A percentile compares a stretch with the other conserved stretches of the same genome.
phyloP scores from a whole-genome alignment of 306 rosid genomes.

The Sechiopsis laciniata region DNA sequence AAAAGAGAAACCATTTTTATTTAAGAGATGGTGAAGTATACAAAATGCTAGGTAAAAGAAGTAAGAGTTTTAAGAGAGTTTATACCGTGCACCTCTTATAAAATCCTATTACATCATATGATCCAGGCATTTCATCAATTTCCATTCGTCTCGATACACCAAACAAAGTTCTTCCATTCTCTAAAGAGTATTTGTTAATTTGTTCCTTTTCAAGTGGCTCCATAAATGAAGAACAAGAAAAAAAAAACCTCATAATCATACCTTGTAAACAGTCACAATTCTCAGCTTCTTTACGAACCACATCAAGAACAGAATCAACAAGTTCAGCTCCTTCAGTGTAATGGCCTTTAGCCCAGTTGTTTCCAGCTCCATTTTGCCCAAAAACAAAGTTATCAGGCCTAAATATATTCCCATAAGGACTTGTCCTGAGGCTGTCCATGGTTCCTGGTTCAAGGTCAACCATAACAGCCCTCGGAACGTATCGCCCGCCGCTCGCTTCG shows the following conservation, averaged over 20 bases:
- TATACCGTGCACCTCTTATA: too few relatives aligned
- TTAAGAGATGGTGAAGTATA: too few relatives aligned
- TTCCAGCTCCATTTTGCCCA: conserved; percentile 87
- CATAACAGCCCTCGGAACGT: conserved; percentile 80
- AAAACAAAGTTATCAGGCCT: conserved; percentile 87
- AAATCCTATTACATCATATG: too few relatives aligned
- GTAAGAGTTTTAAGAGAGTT: too few relatives aligned
- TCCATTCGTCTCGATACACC: too few relatives aligned
- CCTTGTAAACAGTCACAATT: conserved; percentile 91
- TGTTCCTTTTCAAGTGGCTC: not conserved
- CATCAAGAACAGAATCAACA: conserved; percentile 86
- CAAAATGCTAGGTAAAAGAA: too few relatives aligned
- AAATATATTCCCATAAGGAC: conserved; percentile 69
- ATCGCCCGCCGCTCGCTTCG: conserved; percentile 77
- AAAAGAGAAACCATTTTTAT: too few relatives aligned
- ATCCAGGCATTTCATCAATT: too few relatives aligned
- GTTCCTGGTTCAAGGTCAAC: conserved; percentile 94
- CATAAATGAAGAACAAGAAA: not conserved
- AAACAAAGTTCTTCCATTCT: not conserved
- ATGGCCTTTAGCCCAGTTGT: conserved; percentile 29
- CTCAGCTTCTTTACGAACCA: conserved; percentile 88
- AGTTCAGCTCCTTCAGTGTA: conserved; percentile 89
- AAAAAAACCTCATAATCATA: conserved; percentile 21
- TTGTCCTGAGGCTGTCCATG: conserved; percentile 75
- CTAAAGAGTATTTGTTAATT: conserved; percentile 1